phyloP scores from a whole-genome alignment of 768 basidiomycete species.

The Lactarius hengduanensis region DNA sequence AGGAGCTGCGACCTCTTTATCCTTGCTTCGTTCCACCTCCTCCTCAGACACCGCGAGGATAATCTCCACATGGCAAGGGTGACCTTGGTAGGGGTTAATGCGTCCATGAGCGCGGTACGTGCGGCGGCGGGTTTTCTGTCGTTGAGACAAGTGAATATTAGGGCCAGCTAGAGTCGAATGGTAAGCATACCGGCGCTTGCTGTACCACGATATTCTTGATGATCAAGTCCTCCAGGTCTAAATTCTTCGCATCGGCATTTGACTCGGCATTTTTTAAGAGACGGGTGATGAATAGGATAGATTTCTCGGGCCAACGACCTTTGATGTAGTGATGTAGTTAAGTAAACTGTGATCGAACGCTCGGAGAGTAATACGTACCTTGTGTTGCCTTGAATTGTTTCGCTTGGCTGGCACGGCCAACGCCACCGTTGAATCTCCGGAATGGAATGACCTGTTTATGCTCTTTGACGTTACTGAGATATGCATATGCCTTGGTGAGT shows the following conservation, averaged over 20 bases:
- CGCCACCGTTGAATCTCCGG: conserved; percentile 92
- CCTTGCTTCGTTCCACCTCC: conserved; percentile 91
- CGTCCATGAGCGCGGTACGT: conserved; percentile 98
- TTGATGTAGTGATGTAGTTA: conserved; percentile 6
- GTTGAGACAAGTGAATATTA: neutral
- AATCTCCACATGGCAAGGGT: conserved; percentile 95
- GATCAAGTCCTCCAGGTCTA: conserved; percentile 86
- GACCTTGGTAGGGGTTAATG: conserved; percentile 98
- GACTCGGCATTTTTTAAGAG: conserved; percentile 99
- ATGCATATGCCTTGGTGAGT: conserved; percentile 91
- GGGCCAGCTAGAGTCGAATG: neutral
- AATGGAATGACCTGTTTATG: conserved; percentile 98
- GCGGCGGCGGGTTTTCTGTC: conserved; percentile 94
- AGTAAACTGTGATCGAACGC: neutral
- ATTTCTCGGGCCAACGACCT: conserved; percentile 99
- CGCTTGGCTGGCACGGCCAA: conserved; percentile 91
- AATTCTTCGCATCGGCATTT: conserved; percentile 96
- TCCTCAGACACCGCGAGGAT: conserved; percentile 77
- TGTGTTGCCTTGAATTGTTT: conserved; percentile 97
- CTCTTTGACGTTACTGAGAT: conserved; percentile 91
- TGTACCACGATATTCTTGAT: conserved; percentile 99
- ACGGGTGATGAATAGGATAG: conserved; percentile 89
- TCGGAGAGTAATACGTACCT: conserved; percentile 52
- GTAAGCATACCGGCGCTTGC: conserved; percentile 85
- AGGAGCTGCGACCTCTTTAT: conserved; percentile 57